These are phyloP conservation scores for Penicillium digitatum DNA, from an alignment of 2,329 filamentous ascomycete genomes.

Conservation along the genomic window DNA sequence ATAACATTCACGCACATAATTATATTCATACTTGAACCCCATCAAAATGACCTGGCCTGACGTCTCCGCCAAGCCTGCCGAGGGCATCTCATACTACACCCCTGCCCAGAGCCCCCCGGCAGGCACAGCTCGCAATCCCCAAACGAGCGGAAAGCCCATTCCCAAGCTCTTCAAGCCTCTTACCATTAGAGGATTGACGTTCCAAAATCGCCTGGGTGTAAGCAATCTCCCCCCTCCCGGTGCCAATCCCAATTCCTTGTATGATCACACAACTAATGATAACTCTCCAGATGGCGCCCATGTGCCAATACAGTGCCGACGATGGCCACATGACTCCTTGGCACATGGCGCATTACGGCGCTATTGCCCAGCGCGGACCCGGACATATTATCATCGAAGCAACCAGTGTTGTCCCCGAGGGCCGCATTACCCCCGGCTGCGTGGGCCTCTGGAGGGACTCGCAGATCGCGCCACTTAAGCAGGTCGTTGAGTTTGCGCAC, in stretches of 20 bases:
- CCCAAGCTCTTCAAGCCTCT: slow-evolving; percentile 59
- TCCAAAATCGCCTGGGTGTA: slow-evolving; percentile 63
- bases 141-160: slow-evolving; percentile 37
- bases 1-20: neutral
- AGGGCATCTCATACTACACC: slow-evolving; percentile 43
- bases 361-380: slow-evolving; percentile 73
- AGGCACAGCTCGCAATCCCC: slow-evolving; percentile 41
- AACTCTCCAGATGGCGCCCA: slow-evolving; percentile 39
- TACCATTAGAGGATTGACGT: slow-evolving; percentile 54
- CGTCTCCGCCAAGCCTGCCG: slow-evolving; percentile 35
- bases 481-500: slow-evolving; percentile 74
- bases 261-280: neutral
- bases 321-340: slow-evolving; percentile 73
- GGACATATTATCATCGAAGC: slow-evolving; percentile 75
- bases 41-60: slow-evolving; percentile 29
- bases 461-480: slow-evolving; percentile 66
- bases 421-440: slow-evolving; percentile 67
- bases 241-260: neutral
- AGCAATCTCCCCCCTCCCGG: neutral
- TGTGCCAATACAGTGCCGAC: slow-evolving; percentile 64
- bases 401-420: slow-evolving; percentile 68
- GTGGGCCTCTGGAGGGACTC: slow-evolving; percentile 73
- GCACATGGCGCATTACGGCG: slow-evolving; percentile 78
- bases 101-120: slow-evolving; percentile 37
- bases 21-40: neutral